phyloP scores from a whole-genome alignment of 345 rosid species.

The Pelargonium nanum region DNA sequence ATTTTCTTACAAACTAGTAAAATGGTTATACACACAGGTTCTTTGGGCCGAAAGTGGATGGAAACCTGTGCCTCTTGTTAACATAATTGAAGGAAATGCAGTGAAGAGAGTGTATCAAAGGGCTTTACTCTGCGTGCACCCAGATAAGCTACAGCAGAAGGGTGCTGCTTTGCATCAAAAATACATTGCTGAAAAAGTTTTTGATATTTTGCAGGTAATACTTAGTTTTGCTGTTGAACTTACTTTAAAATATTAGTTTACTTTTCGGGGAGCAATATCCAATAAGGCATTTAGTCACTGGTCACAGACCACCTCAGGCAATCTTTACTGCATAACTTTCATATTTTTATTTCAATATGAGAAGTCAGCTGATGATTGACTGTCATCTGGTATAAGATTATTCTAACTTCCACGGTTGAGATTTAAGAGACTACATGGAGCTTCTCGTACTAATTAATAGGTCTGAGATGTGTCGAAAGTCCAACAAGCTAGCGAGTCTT shows the following conservation, averaged over 20 bases:
- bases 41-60: constrained; percentile 87
- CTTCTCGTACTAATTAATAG: too few relatives aligned
- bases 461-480: too few relatives aligned
- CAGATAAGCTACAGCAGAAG: constrained; percentile 91
- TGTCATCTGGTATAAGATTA: too few relatives aligned
- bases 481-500: too few relatives aligned
- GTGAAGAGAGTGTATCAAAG: constrained; percentile 83
- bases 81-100: constrained; percentile 73
- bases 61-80: constrained; percentile 79
- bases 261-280: background rate
- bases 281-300: background rate
- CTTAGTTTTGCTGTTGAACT: too few relatives aligned
- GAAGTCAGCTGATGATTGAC: too few relatives aligned
- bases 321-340: too few relatives aligned
- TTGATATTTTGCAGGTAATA: constrained; percentile 73
- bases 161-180: constrained; percentile 59
- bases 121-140: constrained; percentile 80
- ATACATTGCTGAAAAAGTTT: constrained; percentile 67
- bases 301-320: background rate
- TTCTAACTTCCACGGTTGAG: too few relatives aligned
- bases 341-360: too few relatives aligned
- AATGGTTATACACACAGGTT: constrained; percentile 30
- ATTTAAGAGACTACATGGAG: too few relatives aligned
- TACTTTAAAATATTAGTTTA: background rate
- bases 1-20: background rate